Evolutionary conservation across 2,329 filamentous ascomycete species (phyloP).

Genomic region (Penicillium sp.): DNA sequence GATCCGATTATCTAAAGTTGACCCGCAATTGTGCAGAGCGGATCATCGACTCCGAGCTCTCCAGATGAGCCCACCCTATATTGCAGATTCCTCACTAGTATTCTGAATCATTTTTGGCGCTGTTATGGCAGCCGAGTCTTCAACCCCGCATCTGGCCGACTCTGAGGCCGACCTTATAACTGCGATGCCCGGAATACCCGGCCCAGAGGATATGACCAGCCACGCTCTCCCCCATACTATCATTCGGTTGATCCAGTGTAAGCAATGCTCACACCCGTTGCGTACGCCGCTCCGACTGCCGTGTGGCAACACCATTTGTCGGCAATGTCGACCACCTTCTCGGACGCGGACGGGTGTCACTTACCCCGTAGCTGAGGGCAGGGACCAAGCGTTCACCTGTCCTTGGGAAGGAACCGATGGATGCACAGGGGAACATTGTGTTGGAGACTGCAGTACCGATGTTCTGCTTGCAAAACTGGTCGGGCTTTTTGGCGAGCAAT

Average conservation of each 20-base stretch:
- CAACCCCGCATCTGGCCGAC: neutral
- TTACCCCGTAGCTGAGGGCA: conserved; percentile 70
- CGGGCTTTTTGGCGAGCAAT: conserved; percentile 53
- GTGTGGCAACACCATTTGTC: conserved; percentile 79
- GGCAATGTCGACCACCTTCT: conserved; percentile 68
- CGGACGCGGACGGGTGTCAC: conserved; percentile 70
- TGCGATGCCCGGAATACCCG: conserved; percentile 6
- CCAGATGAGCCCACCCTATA: neutral
- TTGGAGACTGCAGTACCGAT: conserved; percentile 75
- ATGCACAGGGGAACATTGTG: conserved; percentile 71
- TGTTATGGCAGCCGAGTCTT: conserved; percentile 15
- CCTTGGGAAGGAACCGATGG: conserved; percentile 52
- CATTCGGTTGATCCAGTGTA: conserved; percentile 76
- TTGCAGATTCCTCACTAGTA: neutral
- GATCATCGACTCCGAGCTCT: conserved; percentile 14
- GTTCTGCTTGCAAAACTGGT: conserved; percentile 75
- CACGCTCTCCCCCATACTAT: conserved; percentile 63
- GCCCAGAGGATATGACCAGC: conserved; percentile 40
- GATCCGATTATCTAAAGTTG: conserved; percentile 24
- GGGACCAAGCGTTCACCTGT: conserved; percentile 72
- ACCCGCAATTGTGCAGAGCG: conserved; percentile 19
- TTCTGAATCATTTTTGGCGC: neutral
- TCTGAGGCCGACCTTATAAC: conserved; percentile 3
- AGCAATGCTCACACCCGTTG: conserved; percentile 69
- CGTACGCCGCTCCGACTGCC: conserved; percentile 72